These are phyloP conservation scores for Phyllosticta ampelicida DNA, from an alignment of 2,329 filamentous ascomycete species.

Conservation along the genomic window DNA sequence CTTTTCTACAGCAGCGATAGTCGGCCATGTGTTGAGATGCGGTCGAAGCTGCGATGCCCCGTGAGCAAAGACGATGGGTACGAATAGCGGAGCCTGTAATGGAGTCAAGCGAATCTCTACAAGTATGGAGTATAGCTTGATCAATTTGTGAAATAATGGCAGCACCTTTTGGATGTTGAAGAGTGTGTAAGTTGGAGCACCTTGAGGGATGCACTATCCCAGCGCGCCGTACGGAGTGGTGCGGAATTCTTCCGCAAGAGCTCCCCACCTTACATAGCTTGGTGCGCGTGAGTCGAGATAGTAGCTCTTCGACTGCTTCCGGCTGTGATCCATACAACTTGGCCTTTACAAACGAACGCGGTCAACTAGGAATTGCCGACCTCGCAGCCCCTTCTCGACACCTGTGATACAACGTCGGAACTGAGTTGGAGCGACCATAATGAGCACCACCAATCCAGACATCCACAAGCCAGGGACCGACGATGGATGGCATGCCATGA, in stretches of 20 bases:
- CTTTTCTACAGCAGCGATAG: neutral
- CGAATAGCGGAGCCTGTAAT: neutral
- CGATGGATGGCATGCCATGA: conserved; percentile 43
- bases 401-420: neutral
- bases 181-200: neutral
- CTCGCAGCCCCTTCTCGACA: neutral
- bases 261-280: neutral
- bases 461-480: conserved; percentile 30
- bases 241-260: neutral
- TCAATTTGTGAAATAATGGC: neutral
- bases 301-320: too few relatives aligned
- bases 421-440: neutral
- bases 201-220: neutral
- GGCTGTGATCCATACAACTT: too few relatives aligned
- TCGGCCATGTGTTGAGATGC: neutral
- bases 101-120: too few relatives aligned
- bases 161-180: neutral
- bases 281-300: too few relatives aligned
- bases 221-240: neutral
- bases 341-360: too few relatives aligned
- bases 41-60: conserved; percentile 20
- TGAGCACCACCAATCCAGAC: neutral
- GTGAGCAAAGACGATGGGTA: conserved; percentile 25
- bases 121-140: too few relatives aligned
- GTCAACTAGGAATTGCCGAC: neutral